phyloP scores from a whole-genome alignment of 148 eudicot species.

The Beta vulgaris region DNA sequence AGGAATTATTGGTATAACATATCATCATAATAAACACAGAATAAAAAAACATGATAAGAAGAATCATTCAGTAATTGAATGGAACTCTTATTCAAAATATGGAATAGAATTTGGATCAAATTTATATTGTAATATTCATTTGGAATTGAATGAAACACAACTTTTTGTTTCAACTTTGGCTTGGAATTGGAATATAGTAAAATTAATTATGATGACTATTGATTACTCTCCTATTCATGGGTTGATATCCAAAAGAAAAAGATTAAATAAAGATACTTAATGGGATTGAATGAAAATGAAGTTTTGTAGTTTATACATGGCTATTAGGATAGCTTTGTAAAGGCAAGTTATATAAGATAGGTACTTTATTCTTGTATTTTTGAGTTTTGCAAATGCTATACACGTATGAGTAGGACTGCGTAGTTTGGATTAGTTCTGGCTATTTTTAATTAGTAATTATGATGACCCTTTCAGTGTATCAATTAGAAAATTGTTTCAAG shows the following conservation, averaged over 20 bases:
- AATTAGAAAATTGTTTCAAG: conserved; percentile 12
- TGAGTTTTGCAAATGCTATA: conserved; percentile 12
- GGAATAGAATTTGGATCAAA: background rate
- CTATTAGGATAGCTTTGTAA: conserved; percentile 9
- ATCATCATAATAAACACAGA: background rate
- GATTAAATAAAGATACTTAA: background rate
- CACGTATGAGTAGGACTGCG: conserved; percentile 13
- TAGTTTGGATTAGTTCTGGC: conserved; percentile 12
- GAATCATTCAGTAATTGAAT: background rate
- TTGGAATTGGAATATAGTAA: background rate
- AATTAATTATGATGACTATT: background rate
- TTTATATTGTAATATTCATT: background rate
- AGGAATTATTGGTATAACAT: too few species aligned
- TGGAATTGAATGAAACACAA: background rate
- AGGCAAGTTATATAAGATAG: background rate
- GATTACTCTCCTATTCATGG: background rate
- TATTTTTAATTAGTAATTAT: conserved; percentile 15
- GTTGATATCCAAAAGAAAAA: background rate
- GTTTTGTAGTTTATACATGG: conserved; percentile 9
- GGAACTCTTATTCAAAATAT: background rate
- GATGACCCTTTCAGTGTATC: background rate
- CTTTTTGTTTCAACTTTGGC: background rate
- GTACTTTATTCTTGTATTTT: background rate
- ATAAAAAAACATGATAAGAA: background rate
- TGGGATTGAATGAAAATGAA: conserved; percentile 4